A percentile compares a stretch with the other conserved stretches of the same genome.
These are phyloP conservation scores for Trichoderma gamsii DNA, from an alignment of 495 filamentous ascomycete genomes.

Conservation along the genomic window DNA sequence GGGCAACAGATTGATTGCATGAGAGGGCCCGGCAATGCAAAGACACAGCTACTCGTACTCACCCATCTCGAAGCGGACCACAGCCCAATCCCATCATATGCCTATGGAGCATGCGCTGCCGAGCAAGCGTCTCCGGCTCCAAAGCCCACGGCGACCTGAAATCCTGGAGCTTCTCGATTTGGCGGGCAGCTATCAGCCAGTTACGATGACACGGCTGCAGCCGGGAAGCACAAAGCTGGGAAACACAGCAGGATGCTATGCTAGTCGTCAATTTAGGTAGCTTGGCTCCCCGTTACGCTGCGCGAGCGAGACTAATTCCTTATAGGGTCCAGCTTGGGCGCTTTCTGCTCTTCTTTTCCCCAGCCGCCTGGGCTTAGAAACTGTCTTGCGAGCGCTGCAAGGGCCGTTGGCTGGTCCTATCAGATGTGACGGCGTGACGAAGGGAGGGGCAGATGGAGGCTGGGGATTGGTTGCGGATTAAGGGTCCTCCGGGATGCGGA, in stretches of 20 bases:
- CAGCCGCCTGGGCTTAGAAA: constrained; percentile 13
- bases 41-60: background rate
- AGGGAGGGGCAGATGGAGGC: constrained; percentile 11
- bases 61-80: constrained; percentile 12
- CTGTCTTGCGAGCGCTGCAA: constrained; percentile 10
- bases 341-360: background rate
- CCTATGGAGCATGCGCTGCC: constrained; percentile 3
- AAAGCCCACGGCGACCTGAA: background rate
- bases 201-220: background rate
- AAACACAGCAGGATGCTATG: background rate
- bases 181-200: constrained; percentile 4
- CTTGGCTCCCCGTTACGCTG: background rate
- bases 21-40: background rate
- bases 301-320: constrained; percentile 3
- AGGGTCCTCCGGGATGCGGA: constrained; percentile 11
- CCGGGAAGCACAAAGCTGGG: constrained; percentile 2
- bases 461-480: constrained; percentile 2
- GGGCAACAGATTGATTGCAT: background rate
- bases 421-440: background rate
- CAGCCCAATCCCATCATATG: constrained; percentile 11
- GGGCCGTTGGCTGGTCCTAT: constrained; percentile 6
- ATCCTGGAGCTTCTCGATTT: background rate
- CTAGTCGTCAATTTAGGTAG: background rate
- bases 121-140: background rate
- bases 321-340: constrained; percentile 3